Base-by-base conservation (phyloP, 176 grass and related monocot genomes). In the Avena atlantica region DNA sequence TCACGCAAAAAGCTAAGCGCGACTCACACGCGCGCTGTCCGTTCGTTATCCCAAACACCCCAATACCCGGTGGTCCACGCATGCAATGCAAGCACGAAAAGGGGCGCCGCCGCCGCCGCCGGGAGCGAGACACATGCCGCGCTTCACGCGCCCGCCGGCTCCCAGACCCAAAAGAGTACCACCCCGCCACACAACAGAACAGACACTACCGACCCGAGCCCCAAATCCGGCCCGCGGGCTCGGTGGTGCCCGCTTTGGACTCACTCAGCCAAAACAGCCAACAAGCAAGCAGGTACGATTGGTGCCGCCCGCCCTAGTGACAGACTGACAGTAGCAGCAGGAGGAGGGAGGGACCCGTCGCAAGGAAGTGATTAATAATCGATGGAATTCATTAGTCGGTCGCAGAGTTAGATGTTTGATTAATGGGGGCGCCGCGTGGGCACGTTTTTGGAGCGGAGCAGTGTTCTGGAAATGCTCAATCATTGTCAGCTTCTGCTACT, bases 401-500 rank as follows among this genome's bases (percentile, higher is more conserved):
- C 24, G 61, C 47, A 23, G 6, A 21, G 48, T 31, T 59, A 23
- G 78, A n/a, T 25, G 31, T 12, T 57, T 27, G 62, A 25, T 85
- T 81, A 57, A 85, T 81, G 74, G 65, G 56, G 31, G 31, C 31
- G 31, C 31, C 31, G 31, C 47, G 50, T 29, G 44, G 61, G 21
- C 13, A 23, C n/a, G 29, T 24, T 70, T 75, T 69, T 31, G 74
- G 74, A 50, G 27, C 17, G 57, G 67, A 13, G 31, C 5, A 13
- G 68, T 10, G 42, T 16, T 19, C 65, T 79, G 76, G 47, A 89
- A 51, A 82, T 78, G 85, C 65, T 79, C 79, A 55, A 83, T 62
- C 70, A 71, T 77, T 82, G 84, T 86, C 62, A 7, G 62, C 63
- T 90, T 78, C 72, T 19, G 70, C 62, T 90, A 72, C 31, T 34